These are phyloP conservation scores for Amphibolis antarctica DNA, from an alignment of 106 monocot genomes.

Conservation along the genomic window DNA sequence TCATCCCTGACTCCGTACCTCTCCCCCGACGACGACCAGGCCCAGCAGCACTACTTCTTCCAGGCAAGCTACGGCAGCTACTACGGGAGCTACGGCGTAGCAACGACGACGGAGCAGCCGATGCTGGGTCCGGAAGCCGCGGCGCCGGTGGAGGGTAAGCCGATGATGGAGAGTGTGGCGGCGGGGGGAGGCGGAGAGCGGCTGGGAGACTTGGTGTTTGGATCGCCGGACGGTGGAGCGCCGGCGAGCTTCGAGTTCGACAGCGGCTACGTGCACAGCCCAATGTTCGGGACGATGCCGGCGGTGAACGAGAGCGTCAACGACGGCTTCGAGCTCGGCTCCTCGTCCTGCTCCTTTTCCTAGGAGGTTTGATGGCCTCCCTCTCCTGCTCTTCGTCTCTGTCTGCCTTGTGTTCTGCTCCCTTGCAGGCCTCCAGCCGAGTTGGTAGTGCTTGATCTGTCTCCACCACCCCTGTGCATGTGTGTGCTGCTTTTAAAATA, in stretches of 20 bases:
- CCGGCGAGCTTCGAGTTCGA: constrained; percentile 4
- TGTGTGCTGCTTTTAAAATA: too few species aligned
- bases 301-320: background rate
- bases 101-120: background rate
- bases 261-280: constrained; percentile 12
- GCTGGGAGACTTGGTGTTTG: background rate
- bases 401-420: too few species aligned
- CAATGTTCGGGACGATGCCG: constrained; percentile 12
- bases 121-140: background rate
- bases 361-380: too few species aligned
- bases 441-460: too few species aligned
- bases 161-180: too few species aligned
- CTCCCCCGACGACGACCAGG: constrained; percentile 3
- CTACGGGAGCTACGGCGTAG: background rate
- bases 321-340: constrained; percentile 9
- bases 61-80: background rate
- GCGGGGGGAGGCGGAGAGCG: background rate
- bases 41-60: background rate
- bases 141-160: background rate
- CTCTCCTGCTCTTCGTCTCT: too few species aligned
- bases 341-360: constrained; percentile 9
- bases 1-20: constrained; percentile 17
- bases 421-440: too few species aligned
- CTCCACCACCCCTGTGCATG: too few species aligned
- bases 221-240: background rate